Base-by-base conservation (phyloP, 139 green algal genomes). In the Penium margaritaceum region DNA sequence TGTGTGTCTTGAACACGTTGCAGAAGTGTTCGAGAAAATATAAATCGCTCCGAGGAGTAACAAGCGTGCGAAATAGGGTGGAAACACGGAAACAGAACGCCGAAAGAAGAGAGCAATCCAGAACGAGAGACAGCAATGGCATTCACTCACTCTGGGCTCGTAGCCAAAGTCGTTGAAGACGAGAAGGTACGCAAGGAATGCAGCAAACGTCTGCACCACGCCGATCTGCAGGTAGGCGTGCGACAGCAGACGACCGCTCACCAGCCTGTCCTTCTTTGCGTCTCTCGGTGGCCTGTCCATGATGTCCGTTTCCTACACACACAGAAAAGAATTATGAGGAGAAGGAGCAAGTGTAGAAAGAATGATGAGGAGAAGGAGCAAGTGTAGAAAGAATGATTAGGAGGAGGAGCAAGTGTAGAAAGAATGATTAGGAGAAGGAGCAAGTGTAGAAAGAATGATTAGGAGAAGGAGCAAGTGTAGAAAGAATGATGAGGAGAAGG, bases 81-180 rank as follows among this genome's bases (percentile, higher is more conserved):
- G n/a, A n/a, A n/a, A n/a, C n/a, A n/a, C n/a, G n/a, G n/a, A n/a
- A n/a, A n/a, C n/a, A n/a, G n/a, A n/a, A n/a, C n/a, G n/a, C 41
- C 7, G 41, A 7, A 12, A 51, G 7, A 12, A 7, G 44, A 55
- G 44, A 55, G 44, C 44, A 55, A 21, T 27, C 44, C 4, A 19
- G 5, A n/a, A n/a, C n/a, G 24, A 29, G 44, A 19, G 19, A 55
- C 44, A 19, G 19, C 44, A 19, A 19, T 55, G 19, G 24, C 29
- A 5, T 60, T 24, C 47, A 65, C 39, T 32, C 35, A 77, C 71
- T n/a, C 73, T 38, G 35, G 88, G 90, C 30, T 77, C 27, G 65
- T 91, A 93, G 57, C 88, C 89, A 77, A 89, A 93, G 60, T 91
- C 89, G 74, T 91, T 91, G 38, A 93, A 76, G 21, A 88, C 77